Base-by-base conservation (phyloP, 2,329 filamentous ascomycete genomes). In the Talaromyces amestolkiae region DNA sequence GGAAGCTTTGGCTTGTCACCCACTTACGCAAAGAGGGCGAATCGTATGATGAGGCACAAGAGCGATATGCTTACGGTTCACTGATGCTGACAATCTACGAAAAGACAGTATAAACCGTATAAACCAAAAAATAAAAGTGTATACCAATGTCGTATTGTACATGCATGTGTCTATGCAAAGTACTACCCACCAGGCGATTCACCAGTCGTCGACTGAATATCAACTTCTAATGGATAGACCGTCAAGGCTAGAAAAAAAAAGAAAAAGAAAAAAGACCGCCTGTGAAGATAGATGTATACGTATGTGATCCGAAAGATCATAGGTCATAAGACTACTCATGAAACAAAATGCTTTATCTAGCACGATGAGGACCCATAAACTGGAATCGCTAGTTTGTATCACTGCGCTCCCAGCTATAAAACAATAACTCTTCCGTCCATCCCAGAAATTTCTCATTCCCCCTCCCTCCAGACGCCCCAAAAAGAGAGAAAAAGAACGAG, bases 1-100 rank as follows among this genome's bases (percentile, higher is more conserved):
- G 73, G 37, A 76, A 76, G 66, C 72, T 78, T 17, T 81, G 78
- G 71, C 78, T 79, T 9, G 74, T 78, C 1, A 79, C 78, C 11
- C 79, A 81, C 63, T 73, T 78, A 76, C 1, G 76, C 1, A 71
- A 75, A 58, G 66, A 73, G 2, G 75, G 76, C 11, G 69, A 75
- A 56, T 65, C 69, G 1, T 80, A 79, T 59, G 72, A 74, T n/a
- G 73, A 74, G 54, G 77, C 77, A 0, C 69, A 72, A 3, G 65
- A 71, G 54, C 70, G 74, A 31, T 79, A 79, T 69, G 77, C 72
- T 13, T 79, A 71, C 68, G 77, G 77, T 1, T 76, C 73, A 45
- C 78, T 77, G 3, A 79, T 79, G 77, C 68, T 78, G 31, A 79
- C 73, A 6, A 71, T 79, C 37, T 74, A 74, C 35, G 61, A 69